Evolutionary conservation across 345 rosid species (phyloP).

Genomic region (Melastoma malabathricum): DNA sequence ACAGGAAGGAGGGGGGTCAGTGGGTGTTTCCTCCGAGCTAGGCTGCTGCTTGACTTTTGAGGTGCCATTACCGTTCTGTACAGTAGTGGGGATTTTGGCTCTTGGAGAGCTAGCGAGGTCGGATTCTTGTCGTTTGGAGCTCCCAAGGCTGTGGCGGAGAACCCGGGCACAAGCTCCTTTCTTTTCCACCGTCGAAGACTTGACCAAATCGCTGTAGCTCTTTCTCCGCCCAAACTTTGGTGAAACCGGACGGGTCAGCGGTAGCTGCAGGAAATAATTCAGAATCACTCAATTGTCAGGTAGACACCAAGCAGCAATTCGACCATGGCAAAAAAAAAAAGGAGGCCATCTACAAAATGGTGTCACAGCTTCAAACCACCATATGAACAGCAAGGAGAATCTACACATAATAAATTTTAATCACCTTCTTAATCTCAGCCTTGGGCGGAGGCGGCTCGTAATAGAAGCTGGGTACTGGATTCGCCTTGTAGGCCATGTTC

Average conservation of each 20-base stretch:
- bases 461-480: constrained; percentile 91
- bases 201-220: constrained; percentile 70
- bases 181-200: constrained; percentile 29
- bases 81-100: constrained; percentile 16
- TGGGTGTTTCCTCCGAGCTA: constrained; percentile 24
- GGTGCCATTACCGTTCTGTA: constrained; percentile 25
- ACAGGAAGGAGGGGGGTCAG: constrained; percentile 22
- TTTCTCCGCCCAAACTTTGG: constrained; percentile 60
- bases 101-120: constrained; percentile 11
- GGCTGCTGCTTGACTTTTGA: constrained; percentile 28
- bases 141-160: constrained; percentile 57
- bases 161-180: constrained; percentile 39
- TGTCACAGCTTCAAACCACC: too few relatives aligned
- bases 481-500: constrained; percentile 68
- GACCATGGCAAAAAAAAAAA: too few relatives aligned
- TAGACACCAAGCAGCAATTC: not conserved
- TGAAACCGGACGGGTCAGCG: constrained; percentile 70
- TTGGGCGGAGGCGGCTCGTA: constrained; percentile 82
- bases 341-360: too few relatives aligned
- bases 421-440: constrained; percentile 79
- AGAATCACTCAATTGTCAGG: constrained; percentile 1
- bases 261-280: constrained; percentile 35
- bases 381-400: too few relatives aligned
- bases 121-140: constrained; percentile 23
- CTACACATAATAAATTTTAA: not conserved